Percentiles rank a stretch among this genome's conserved stretches.
Evolutionary conservation across 2,329 filamentous ascomycete genomes (phyloP).

Genomic region (Fusarium subtropicale): DNA sequence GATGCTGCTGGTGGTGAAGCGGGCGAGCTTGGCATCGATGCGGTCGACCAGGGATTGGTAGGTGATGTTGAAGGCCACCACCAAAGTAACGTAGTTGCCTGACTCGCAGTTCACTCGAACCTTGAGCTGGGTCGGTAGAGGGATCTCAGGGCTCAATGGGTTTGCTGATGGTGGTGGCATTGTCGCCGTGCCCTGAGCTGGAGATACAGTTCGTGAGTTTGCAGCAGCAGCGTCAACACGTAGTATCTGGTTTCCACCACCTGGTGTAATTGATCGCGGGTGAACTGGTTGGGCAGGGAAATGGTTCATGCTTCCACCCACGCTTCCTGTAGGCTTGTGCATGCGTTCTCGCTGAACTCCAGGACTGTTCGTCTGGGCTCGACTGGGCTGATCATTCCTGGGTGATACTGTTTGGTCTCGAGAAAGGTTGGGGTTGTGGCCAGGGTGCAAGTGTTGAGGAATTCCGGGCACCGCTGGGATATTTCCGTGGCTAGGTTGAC

Average conservation of each 20-base stretch:
- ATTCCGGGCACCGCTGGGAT: constrained; percentile 82
- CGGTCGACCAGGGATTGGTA: constrained; percentile 94
- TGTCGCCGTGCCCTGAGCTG: constrained; percentile 55
- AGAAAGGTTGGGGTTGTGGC: constrained; percentile 73
- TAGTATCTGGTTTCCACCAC: constrained; percentile 51
- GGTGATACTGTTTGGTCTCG: constrained; percentile 88
- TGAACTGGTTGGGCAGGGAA: constrained; percentile 68
- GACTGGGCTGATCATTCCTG: constrained; percentile 72
- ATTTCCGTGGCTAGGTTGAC: constrained; percentile 64
- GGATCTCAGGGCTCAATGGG: constrained; percentile 62
- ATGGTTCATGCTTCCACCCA: constrained; percentile 65
- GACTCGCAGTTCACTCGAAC: constrained; percentile 91
- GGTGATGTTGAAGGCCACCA: constrained; percentile 94
- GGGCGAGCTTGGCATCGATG: constrained; percentile 93
- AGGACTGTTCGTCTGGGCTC: constrained; percentile 78
- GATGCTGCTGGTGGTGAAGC: constrained; percentile 87
- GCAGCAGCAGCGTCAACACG: constrained; percentile 55
- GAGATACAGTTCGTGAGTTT: constrained; percentile 60
- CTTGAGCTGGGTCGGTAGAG: constrained; percentile 81
- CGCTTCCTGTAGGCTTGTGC: constrained; percentile 61
- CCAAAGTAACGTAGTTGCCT: constrained; percentile 92
- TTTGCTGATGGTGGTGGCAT: constrained; percentile 41
- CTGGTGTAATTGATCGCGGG: constrained; percentile 60
- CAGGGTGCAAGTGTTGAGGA: constrained; percentile 73
- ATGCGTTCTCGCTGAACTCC: constrained; percentile 72